Evolutionary conservation across 2,329 filamentous ascomycete species (phyloP).

Genomic region (Pezicula carpinea): DNA sequence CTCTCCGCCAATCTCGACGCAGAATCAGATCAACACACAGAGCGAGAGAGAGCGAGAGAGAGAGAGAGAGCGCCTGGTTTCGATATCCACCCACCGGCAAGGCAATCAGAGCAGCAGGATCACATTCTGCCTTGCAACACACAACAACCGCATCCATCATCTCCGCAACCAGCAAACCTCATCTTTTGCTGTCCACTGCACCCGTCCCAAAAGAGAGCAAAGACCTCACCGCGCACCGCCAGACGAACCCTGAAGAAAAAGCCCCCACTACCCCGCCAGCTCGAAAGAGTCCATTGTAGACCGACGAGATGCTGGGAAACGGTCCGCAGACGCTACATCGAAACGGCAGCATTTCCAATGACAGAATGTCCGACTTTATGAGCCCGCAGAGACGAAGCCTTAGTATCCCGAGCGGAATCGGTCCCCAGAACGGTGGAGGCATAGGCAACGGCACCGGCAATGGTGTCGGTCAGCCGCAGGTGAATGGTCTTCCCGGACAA

Average conservation of each 20-base stretch:
- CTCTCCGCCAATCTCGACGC: neutral
- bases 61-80: neutral
- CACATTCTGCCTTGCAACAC: neutral
- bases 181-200: neutral
- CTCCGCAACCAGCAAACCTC: neutral
- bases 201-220: neutral
- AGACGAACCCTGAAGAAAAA: neutral
- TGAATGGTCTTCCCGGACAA: conserved; percentile 40
- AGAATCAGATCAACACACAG: neutral
- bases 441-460: neutral
- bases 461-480: conserved; percentile 9
- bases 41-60: too few species aligned
- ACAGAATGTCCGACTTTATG: conserved; percentile 34
- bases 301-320: conserved; percentile 8
- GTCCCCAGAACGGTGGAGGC: conserved; percentile 6
- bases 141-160: neutral
- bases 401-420: conserved; percentile 11
- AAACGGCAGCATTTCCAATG: conserved; percentile 5
- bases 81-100: neutral
- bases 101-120: neutral
- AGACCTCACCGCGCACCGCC: neutral
- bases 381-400: conserved; percentile 51
- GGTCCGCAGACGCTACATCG: conserved; percentile 4
- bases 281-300: neutral
- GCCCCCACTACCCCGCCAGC: conserved; percentile 1